Base-by-base conservation (phyloP, 1,284 basidiomycete genomes). In the Ustilago vetiveriae region DNA sequence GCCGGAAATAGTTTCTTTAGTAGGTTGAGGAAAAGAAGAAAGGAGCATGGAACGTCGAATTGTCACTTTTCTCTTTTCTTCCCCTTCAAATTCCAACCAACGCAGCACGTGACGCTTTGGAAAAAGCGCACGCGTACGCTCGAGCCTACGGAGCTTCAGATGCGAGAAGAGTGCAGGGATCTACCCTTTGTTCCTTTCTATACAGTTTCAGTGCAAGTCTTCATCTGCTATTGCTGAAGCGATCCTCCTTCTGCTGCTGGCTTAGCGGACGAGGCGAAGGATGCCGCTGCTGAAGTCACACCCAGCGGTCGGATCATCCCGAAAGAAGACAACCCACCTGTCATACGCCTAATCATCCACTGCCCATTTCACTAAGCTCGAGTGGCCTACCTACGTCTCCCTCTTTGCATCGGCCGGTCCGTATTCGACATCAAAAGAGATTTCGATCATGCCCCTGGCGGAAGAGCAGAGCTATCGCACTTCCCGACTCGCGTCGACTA, bases 1-100 rank as follows among this genome's bases (percentile, higher is more conserved):
- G 67, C 60, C 45, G 14, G 10, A 30, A 22, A 41, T 40, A 48
- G 60, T 64, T 70, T 70, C 60, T 65, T 56, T 58, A 70, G 67
- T 69, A 69, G 66, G 66, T 65, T 64, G 53, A 60, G 46, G 56
- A 65, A 39, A 60, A 57, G 49, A 56, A 53, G 60, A 42, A 57
- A 40, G 51, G 6, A 42, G 33, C 17, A 38, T 19, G 2, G 11
- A 16, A 11, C 38, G 30, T 58, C 42, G 33, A 21, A 32, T 17
- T 17, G 36, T 21, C 13, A 9, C 7, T 37, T 37, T 17, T 38
- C 23, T 24, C 11, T 45, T 26, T 56, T 41, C 29, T 30, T 30
- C 33, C 16, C 6, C 16, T 35, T 35, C 33, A 11, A n/a, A 35
- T 6, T 14, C n/a, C 16, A n/a, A 1, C 16, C 16, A 16, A 16